phyloP scores from a whole-genome alignment of 2,329 filamentous ascomycete species.

The Nigrospora oryzae region DNA sequence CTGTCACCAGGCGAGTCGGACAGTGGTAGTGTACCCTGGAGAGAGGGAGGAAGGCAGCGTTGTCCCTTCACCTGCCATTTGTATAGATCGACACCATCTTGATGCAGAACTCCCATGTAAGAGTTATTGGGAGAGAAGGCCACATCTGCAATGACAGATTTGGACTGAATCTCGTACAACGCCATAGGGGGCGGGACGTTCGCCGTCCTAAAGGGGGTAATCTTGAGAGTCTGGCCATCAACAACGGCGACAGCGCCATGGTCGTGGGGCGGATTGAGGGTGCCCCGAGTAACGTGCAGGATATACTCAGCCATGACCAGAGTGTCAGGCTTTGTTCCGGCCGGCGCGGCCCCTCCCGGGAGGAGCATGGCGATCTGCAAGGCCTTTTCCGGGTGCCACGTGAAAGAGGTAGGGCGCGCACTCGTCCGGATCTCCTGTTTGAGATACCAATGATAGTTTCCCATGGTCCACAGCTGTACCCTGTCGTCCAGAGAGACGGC shows the following conservation, averaged over 20 bases:
- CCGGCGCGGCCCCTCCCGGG: slow-evolving; percentile 27
- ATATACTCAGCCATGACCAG: slow-evolving; percentile 58
- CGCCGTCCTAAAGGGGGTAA: slow-evolving; percentile 76
- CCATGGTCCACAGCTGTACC: slow-evolving; percentile 92
- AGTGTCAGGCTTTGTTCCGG: slow-evolving; percentile 23
- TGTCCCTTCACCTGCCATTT: slow-evolving; percentile 56
- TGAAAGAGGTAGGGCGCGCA: slow-evolving; percentile 23
- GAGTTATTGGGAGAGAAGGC: slow-evolving; percentile 59
- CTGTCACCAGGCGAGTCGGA: slow-evolving; percentile 15
- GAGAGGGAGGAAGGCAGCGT: slow-evolving; percentile 33
- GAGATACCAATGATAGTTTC: slow-evolving; percentile 96
- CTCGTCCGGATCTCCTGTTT: slow-evolving; percentile 71
- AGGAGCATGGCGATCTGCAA: slow-evolving; percentile 55
- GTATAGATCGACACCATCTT: slow-evolving; percentile 58
- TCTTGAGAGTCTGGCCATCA: slow-evolving; percentile 69
- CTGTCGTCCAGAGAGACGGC: slow-evolving; percentile 68
- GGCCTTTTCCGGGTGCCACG: slow-evolving; percentile 83
- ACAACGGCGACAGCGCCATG: slow-evolving; percentile 74
- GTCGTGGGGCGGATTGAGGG: slow-evolving; percentile 63
- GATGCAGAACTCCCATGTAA: slow-evolving; percentile 65
- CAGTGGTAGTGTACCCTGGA: slow-evolving; percentile 31
- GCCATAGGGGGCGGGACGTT: slow-evolving; percentile 93
- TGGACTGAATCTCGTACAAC: slow-evolving; percentile 60
- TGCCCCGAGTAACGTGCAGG: slow-evolving; percentile 60
- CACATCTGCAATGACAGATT: slow-evolving; percentile 62